Evolutionary conservation across 1,284 basidiomycete species (phyloP), one percentile per base, ranked within the genome.

Genomic region (Malassezia arunalokei): DNA sequence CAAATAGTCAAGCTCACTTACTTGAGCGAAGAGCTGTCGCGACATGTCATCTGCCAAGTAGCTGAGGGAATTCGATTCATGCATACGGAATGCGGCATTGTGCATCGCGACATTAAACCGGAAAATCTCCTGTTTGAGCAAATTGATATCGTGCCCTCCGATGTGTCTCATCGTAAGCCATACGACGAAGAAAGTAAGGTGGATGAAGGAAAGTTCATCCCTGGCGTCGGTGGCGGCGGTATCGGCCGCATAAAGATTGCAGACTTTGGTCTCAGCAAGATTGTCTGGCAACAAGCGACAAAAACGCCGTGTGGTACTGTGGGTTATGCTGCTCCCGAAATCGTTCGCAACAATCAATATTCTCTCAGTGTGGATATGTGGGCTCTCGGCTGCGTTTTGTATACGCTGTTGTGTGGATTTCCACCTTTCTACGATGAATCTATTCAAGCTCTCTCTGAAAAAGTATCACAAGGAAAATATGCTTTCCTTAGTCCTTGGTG

Each of bases 321-420:
- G 28, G 94, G 94, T 5, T 99, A 99, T 76, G 98, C 94, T 3
- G 94, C 94, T 3, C 94, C 94, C 2, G 94, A 99, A 76, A 99
- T 99, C 60, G 94, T 99, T 68, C 96, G 96, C 77, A 94, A 98
- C 73, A 91, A 99, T 77, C 81, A 92, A 27, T 99, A 99, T 74
- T 88, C 85, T 73, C 96, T 95, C 77, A 88, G 85, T 66, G 94
- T 98, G 51, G 94, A 99, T 74, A 98, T 98, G 94, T 99, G 94
- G 94, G 94, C 94, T 3, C 77, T 98, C 37, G 94, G 94, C 29
- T 99, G 94, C 74, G 94, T 99, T 20, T 79, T 99, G 5, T 99
- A 99, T 76, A 99, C 94, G 1, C 78, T 98, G 3, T 81, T 99
- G n/a, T 98, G 94, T 69, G 94, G 92, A 47, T 95, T 95, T 78